Evolutionary conservation across 2,329 filamentous ascomycete genomes (phyloP).

Genomic region (Sarocladium strictum): DNA sequence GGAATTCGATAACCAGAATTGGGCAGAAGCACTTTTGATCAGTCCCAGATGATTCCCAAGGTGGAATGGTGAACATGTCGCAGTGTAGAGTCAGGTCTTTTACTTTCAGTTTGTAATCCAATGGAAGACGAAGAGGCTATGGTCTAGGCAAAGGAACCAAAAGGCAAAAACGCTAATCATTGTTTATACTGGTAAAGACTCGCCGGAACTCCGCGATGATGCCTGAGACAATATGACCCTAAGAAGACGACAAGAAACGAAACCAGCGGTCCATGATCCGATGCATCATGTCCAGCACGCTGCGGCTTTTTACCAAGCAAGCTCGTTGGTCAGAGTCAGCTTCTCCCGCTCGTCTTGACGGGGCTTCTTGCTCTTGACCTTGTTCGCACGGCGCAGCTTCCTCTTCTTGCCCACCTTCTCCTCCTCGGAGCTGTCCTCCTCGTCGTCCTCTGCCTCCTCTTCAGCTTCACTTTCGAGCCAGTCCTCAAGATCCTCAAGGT

Average conservation of each 20-base stretch:
- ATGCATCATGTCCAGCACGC: no score
- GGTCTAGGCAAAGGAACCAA: background rate
- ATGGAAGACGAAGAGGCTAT: background rate
- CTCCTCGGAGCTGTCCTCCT: slow-evolving; percentile 51
- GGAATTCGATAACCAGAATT: no score
- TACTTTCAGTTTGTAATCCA: background rate
- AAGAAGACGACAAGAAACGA: background rate
- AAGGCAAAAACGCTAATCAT: background rate
- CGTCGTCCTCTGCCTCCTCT: slow-evolving; percentile 51
- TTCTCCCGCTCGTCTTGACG: slow-evolving; percentile 58
- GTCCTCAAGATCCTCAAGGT: slow-evolving; percentile 76
- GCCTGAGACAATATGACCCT: background rate
- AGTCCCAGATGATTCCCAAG: no score
- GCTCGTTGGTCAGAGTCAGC: slow-evolving; percentile 33
- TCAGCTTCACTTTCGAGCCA: slow-evolving; percentile 74
- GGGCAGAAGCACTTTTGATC: no score
- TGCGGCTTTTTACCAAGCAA: slow-evolving; percentile 29
- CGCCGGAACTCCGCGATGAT: slow-evolving; percentile 4
- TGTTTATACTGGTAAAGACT: background rate
- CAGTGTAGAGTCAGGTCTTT: no score
- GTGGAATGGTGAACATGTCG: no score
- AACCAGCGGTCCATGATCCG: background rate
- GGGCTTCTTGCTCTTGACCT: slow-evolving; percentile 38
- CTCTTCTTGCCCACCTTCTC: slow-evolving; percentile 52
- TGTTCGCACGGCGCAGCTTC: slow-evolving; percentile 40